Percentiles rank a stretch among this genome's conserved stretches.
phyloP scores from a whole-genome alignment of 345 rosid genomes.

The Salix purpurea region DNA sequence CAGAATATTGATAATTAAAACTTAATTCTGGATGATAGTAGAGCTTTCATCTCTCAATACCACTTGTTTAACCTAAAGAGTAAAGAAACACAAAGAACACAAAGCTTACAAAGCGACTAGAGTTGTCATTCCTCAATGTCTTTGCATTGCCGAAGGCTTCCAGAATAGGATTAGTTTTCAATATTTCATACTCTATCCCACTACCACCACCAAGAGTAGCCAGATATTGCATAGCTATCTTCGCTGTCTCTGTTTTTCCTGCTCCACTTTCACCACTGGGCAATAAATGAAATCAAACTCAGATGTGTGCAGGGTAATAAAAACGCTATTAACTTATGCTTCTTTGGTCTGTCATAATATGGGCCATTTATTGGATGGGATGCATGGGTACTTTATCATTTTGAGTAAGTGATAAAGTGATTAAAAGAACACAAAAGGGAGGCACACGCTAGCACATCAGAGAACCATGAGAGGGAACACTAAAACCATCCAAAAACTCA shows the following conservation, averaged over 20 bases:
- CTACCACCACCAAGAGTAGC: conserved; percentile 99
- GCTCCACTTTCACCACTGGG: conserved; percentile 99
- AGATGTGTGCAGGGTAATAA: not conserved
- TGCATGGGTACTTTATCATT: not conserved
- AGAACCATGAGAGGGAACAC: not conserved
- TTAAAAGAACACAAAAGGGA: not conserved
- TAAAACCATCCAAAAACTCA: not conserved
- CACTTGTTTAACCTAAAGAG: not conserved
- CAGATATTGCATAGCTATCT: conserved; percentile 98
- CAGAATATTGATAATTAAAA: conserved; percentile 20
- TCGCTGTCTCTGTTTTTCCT: conserved; percentile 98
- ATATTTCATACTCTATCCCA: conserved; percentile 92
- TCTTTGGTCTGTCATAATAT: not conserved
- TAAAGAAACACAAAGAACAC: conserved; percentile 15
- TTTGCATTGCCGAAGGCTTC: conserved; percentile 99
- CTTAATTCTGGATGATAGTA: not conserved
- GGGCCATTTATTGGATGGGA: not conserved
- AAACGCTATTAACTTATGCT: not conserved
- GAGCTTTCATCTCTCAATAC: not conserved
- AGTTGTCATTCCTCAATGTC: conserved; percentile 91
- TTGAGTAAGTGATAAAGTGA: not conserved
- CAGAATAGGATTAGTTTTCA: conserved; percentile 92
- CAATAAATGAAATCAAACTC: conserved; percentile 23
- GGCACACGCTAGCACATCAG: not conserved
- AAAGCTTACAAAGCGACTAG: conserved; percentile 95